A percentile compares a stretch with the other conserved stretches of the same genome.
Evolutionary conservation across 2,329 filamentous ascomycete species (phyloP).

Genomic region (Dactylonectria estremocensis): DNA sequence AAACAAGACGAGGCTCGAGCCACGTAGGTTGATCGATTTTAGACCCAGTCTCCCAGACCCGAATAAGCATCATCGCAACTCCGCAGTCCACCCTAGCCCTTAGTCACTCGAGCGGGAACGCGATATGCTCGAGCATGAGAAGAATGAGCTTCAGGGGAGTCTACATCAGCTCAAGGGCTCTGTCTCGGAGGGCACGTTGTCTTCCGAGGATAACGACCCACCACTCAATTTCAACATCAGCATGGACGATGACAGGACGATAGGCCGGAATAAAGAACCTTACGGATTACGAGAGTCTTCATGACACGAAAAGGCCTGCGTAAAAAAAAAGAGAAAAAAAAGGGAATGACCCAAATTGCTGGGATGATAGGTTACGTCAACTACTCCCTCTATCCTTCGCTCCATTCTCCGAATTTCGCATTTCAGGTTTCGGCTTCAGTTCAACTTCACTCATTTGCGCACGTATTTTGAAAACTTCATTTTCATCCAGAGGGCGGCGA

Average conservation of each 20-base stretch:
- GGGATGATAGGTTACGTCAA: slow-evolving; percentile 15
- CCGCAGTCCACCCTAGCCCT: slow-evolving; percentile 5
- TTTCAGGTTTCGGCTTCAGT: not conserved
- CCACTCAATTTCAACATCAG: slow-evolving; percentile 35
- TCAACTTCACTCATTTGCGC: slow-evolving; percentile 6
- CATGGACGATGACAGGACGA: slow-evolving; percentile 29
- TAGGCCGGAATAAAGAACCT: not conserved
- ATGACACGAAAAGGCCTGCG: not conserved
- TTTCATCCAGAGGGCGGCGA: too few species aligned
- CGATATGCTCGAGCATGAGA: slow-evolving; percentile 43
- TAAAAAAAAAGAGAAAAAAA: too few species aligned
- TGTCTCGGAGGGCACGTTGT: slow-evolving; percentile 28
- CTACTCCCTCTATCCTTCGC: slow-evolving; percentile 1
- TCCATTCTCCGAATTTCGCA: slow-evolving; percentile 9
- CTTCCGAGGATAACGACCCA: slow-evolving; percentile 32
- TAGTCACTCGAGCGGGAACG: slow-evolving; percentile 45
- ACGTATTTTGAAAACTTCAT: not conserved
- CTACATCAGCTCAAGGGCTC: slow-evolving; percentile 39
- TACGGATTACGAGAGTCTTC: not conserved
- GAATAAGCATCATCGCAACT: slow-evolving; percentile 22
- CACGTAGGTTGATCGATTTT: not conserved
- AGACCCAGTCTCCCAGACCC: slow-evolving; percentile 14
- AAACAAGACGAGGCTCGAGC: slow-evolving; percentile 13
- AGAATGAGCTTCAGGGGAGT: slow-evolving; percentile 44
- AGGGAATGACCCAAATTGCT: not conserved